phyloP scores from a whole-genome alignment of 2,329 filamentous ascomycete genomes.

The Chalara sp. region DNA sequence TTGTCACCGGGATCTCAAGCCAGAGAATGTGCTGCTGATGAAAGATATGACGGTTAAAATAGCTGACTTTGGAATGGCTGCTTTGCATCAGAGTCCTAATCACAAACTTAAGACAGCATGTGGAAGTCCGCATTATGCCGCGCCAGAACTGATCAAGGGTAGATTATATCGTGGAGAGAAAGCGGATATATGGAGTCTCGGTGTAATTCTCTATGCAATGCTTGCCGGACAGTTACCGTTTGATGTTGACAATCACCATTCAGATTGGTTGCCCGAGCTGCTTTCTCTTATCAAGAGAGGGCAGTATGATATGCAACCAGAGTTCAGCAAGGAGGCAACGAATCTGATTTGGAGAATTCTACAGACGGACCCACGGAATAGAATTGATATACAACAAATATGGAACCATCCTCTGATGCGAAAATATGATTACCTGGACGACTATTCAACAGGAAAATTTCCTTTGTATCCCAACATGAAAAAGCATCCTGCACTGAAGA shows the following conservation, averaged over 20 bases:
- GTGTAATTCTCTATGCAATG: slow-evolving; percentile 83
- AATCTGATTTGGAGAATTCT: slow-evolving; percentile 78
- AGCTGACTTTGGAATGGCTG: slow-evolving; percentile 97
- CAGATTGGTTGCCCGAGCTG: slow-evolving; percentile 46
- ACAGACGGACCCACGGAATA: slow-evolving; percentile 66
- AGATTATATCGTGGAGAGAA: slow-evolving; percentile 74
- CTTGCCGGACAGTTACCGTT: slow-evolving; percentile 82
- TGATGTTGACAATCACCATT: slow-evolving; percentile 36
- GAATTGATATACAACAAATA: slow-evolving; percentile 74
- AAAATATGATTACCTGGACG: slow-evolving; percentile 73
- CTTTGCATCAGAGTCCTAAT: slow-evolving; percentile 72
- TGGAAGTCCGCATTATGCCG: slow-evolving; percentile 93
- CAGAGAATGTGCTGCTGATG: slow-evolving; percentile 90
- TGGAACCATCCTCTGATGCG: slow-evolving; percentile 83
- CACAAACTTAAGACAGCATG: slow-evolving; percentile 83
- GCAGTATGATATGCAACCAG: slow-evolving; percentile 53
- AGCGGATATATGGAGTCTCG: slow-evolving; percentile 92
- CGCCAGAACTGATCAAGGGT: slow-evolving; percentile 80
- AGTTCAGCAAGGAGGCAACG: slow-evolving; percentile 60
- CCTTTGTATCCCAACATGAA: slow-evolving; percentile 49
- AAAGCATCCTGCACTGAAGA: slow-evolving; percentile 49
- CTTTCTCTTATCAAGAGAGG: slow-evolving; percentile 54
- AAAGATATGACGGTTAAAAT: slow-evolving; percentile 75
- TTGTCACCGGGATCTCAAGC: slow-evolving; percentile 92
- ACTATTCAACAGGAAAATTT: slow-evolving; percentile 33